Percentiles rank a stretch among this genome's conserved stretches.
These are phyloP conservation scores for Xylaria sp. DNA, from an alignment of 2,329 filamentous ascomycete species.

Conservation along the genomic window DNA sequence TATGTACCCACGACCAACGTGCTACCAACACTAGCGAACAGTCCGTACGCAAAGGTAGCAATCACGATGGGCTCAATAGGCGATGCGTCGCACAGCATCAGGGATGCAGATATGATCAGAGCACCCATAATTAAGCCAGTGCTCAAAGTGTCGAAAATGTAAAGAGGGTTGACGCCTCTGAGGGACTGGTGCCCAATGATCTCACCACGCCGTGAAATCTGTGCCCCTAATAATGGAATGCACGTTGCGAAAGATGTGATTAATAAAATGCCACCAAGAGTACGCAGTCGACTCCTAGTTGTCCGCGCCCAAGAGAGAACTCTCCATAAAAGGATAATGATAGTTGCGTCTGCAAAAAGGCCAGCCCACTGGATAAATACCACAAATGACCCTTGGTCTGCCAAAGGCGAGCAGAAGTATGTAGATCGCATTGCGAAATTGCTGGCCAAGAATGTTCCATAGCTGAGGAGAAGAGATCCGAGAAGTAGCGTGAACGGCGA, in stretches of 20 bases:
- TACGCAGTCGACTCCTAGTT: conserved; percentile 52
- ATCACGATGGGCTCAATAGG: conserved; percentile 50
- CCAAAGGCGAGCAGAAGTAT: conserved; percentile 54
- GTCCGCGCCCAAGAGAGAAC: conserved; percentile 58
- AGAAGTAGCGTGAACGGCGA: conserved; percentile 47
- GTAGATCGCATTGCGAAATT: conserved; percentile 52
- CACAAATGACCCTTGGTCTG: conserved; percentile 47
- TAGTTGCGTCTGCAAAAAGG: conserved; percentile 52
- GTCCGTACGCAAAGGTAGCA: conserved; percentile 51
- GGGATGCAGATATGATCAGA: conserved; percentile 50
- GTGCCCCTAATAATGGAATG: conserved; percentile 45
- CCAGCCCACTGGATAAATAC: conserved; percentile 52
- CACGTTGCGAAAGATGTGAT: conserved; percentile 48
- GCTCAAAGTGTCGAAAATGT: conserved; percentile 54
- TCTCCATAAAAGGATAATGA: conserved; percentile 57
- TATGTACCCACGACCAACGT: conserved; percentile 51
- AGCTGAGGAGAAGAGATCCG: conserved; percentile 47
- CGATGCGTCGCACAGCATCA: conserved; percentile 55
- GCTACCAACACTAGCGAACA: conserved; percentile 45
- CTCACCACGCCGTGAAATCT: conserved; percentile 38
- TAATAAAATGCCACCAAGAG: conserved; percentile 50
- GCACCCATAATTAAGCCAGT: conserved; percentile 54
- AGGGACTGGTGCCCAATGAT: conserved; percentile 36
- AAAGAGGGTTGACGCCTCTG: conserved; percentile 50
- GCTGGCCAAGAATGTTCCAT: conserved; percentile 50